phyloP scores from a whole-genome alignment of 164 flowering plant genomes.

The Vitis riparia region DNA sequence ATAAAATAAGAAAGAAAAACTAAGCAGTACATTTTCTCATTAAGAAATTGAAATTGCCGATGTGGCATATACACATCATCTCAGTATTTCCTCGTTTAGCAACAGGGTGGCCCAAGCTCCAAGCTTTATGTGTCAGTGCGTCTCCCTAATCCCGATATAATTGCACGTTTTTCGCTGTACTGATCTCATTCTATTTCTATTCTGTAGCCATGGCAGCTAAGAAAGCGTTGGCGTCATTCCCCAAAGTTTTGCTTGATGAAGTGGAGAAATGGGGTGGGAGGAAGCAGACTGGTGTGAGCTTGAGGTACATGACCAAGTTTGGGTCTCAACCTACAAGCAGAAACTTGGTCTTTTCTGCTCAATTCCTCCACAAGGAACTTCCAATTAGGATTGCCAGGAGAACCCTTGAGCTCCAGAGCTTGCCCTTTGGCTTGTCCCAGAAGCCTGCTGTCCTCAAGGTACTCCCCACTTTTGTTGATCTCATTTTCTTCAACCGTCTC shows the following conservation, averaged over 20 bases:
- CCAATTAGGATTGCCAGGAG: slow-evolving; percentile 83
- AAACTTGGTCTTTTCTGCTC: slow-evolving; percentile 77
- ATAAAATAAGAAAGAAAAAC: too few species aligned
- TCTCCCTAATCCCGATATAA: too few species aligned
- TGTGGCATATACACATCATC: too few species aligned
- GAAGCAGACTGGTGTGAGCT: slow-evolving; percentile 87
- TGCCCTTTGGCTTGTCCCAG: slow-evolving; percentile 77
- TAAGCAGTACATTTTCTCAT: too few species aligned
- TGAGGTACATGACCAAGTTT: slow-evolving; percentile 91
- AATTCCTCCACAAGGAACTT: slow-evolving; percentile 91
- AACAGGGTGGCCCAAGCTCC: too few species aligned
- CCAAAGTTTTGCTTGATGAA: slow-evolving; percentile 66
- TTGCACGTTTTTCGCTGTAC: too few species aligned
- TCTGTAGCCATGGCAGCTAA: slow-evolving; percentile 57
- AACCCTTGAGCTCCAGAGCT: slow-evolving; percentile 68
- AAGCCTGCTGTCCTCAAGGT: slow-evolving; percentile 88
- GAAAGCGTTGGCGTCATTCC: slow-evolving; percentile 45
- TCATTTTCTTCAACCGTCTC: not conserved
- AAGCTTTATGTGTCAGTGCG: too few species aligned
- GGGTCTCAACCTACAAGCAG: slow-evolving; percentile 63
- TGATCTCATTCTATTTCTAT: not conserved
- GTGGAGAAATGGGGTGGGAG: slow-evolving; percentile 75
- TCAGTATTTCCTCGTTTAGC: too few species aligned
- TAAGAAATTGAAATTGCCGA: too few species aligned
- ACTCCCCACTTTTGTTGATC: not conserved